Evolutionary conservation across 108 stramenopile species (phyloP), one percentile per base, ranked within the genome.

Genomic region (Chaetoceros tenuissimus): DNA sequence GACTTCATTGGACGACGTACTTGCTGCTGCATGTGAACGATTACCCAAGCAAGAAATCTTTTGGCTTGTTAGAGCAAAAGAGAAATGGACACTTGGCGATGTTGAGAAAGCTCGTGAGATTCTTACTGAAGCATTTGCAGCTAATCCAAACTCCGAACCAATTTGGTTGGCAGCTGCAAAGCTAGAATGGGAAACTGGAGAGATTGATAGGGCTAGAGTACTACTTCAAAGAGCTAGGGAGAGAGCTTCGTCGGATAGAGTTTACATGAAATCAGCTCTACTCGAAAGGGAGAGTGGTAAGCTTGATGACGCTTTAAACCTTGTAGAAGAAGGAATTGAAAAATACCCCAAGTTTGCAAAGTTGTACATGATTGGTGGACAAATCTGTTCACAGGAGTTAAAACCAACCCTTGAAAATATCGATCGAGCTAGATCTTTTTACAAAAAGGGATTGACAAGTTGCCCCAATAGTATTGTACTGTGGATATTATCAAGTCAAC

Each of bases 81-180:
- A 97, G 65, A 78, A 73, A 60, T 97, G 98, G 96, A 45, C 91
- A 27, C 71, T 73, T 1, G 87, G 87, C 7, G 75, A 95, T 63
- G 87, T 96, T 18, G 81, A 85, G 49, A 81, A 66, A 17, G 96
- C 97, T 3, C 78, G 98, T n/a, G 75, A 77, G 18, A 84, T 97
- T 49, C 86, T 99, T 16, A 78, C 85, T 21, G 78, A 93, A 54
- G 98, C 97, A 3, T 96, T 98, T 73, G 79, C 67, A 25, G 87
- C 81, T 17, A 97, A 97, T 65, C 97, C 97, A n/a, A 84, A 94
- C 51, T 89, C 90, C 24, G 96, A 98, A 73, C 57, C 79, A 22
- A 84, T 99, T 24, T 97, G 93, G 96, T 66, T 99, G 40, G 98
- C 98, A 1, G 96, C 96, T 8, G 80, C 96, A 25, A 98, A 97